Evolutionary conservation across 345 rosid species (phyloP), one percentile per base, ranked within the genome.

Genomic region (Pseudoturritis turrita): DNA sequence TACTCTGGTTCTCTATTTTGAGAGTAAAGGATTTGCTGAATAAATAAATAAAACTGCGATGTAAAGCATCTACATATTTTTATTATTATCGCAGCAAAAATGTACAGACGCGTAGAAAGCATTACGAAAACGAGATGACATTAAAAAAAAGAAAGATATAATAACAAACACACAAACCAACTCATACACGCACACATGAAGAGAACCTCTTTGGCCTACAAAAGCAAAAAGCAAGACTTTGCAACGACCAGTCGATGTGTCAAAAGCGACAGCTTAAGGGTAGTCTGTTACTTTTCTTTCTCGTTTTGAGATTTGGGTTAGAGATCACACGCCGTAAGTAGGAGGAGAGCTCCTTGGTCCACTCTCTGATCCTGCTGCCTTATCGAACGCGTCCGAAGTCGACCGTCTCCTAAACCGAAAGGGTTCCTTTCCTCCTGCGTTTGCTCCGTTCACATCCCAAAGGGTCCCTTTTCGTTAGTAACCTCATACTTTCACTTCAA

Each of bases 321-420:
- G 55, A 78, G 69, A 67, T 95, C 97, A 95, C 83, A 86, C 72
- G 86, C 89, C 83, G 82, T 82, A 83, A 86, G 96, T 79, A 95
- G 97, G 64, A 88, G 83, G 19, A 84, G 93, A 72, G 83, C 80
- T 81, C 81, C 91, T 71, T 78, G 86, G 80, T 86, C 91, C 84
- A 84, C 12, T 83, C 84, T 77, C 92, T 40, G 79, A 82, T 39
- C 72, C 73, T 75, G 74, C 39, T 46, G 79, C 69, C 87, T 88
- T 88, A 80, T 91, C 93, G 55, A 78, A 80, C 2, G 88, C 90
- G 15, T 95, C 96, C 43, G 96, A 89, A 11, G 87, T 70, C 6
- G 97, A 95, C 74, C 81, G 72, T 68, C 97, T 84, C 41, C 96
- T 85, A 80, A 89, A 95, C 67, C 94, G 85, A 70, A 77, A 85